Conservation (phyloP, 495 filamentous ascomycete genomes). For the Aspergillus homomorphus region DNA sequence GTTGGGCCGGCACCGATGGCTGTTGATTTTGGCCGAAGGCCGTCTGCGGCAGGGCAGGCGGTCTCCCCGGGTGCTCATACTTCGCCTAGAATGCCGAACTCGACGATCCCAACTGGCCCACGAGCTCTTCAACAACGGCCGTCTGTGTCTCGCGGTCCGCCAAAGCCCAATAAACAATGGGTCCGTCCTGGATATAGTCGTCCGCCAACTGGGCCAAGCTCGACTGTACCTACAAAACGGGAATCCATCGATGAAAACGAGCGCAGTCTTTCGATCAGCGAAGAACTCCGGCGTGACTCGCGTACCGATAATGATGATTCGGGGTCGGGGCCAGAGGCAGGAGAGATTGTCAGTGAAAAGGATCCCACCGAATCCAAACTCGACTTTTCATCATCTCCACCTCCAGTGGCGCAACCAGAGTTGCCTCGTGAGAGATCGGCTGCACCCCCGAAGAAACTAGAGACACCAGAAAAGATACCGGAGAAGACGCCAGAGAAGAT, state of each 20-base stretch:
- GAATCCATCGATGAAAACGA: constrained; percentile 43
- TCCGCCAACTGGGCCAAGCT: constrained; percentile 25
- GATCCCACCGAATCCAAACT: constrained; percentile 1
- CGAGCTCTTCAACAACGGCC: constrained; percentile 48
- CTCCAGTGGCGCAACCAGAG: not conserved
- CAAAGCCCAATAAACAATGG: constrained; percentile 58
- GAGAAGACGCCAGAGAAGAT: not conserved
- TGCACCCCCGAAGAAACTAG: not conserved
- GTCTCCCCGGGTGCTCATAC: constrained; percentile 40
- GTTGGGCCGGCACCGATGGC: constrained; percentile 21
- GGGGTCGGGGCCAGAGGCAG: constrained; percentile 15
- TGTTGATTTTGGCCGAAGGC: constrained; percentile 28
- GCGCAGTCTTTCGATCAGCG: constrained; percentile 24
- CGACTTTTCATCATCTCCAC: not conserved
- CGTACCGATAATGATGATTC: constrained; percentile 10
- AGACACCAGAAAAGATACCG: not conserved
- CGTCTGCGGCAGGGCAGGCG: constrained; percentile 28
- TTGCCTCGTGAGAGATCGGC: not conserved
- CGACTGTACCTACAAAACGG: constrained; percentile 34
- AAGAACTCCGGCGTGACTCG: constrained; percentile 19
- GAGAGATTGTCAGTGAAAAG: constrained; percentile 11
- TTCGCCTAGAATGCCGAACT: constrained; percentile 49
- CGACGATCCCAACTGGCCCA: constrained; percentile 57
- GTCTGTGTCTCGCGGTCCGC: constrained; percentile 32
- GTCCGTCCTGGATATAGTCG: constrained; percentile 50